Evolutionary conservation across 192 early-diverging fungal species (phyloP), one percentile per base, ranked within the genome.

Genomic region (Dimargaris cristalligena): DNA sequence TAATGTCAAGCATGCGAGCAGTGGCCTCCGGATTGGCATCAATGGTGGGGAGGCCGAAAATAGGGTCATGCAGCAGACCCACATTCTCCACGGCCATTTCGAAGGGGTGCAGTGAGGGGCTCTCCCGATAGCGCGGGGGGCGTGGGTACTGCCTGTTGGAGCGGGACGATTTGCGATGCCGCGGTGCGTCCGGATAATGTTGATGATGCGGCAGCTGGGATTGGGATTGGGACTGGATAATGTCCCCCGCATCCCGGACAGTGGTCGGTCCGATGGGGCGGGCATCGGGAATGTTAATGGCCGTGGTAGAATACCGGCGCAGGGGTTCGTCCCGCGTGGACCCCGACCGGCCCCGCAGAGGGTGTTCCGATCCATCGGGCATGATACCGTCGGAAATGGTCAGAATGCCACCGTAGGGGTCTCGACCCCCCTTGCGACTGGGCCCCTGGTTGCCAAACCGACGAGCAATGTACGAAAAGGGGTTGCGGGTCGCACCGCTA

Each of bases 291-390:
- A 38, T 34, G 38, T 34, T 38, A 26, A 57, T 34, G 22, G 55
- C 55, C n/a, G 55, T 57, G 55, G 55, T 57, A n/a, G 55, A 57
- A 35, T 38, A 57, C n/a, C 55, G 55, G 26, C 55, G 55, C 10
- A 57, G 35, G 18, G 55, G 55, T 26, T 57, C 33, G 55, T 57
- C 34, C 4, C 13, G 28, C 18, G n/a, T 20, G 10, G 23, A 4
- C 23, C 4, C 20, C 1, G 28, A 20, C 29, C 18, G 52, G 52
- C 9, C 20, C 23, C 33, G 52, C 10, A 31, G 33, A 28, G 52
- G 52, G n/a, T 30, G 32, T 20, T n/a, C 32, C 22, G 33, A 20
- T 18, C 55, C 55, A 26, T 35, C 33, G 55, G 30, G 55, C 55
- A 57, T 34, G 22, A 57, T 22, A 10, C 55, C 55, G 34, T 34